A percentile compares a stretch with the other conserved stretches of the same genome.
These are phyloP conservation scores for Puccinia hordei DNA, from an alignment of 1,284 basidiomycete genomes.

Conservation along the genomic window DNA sequence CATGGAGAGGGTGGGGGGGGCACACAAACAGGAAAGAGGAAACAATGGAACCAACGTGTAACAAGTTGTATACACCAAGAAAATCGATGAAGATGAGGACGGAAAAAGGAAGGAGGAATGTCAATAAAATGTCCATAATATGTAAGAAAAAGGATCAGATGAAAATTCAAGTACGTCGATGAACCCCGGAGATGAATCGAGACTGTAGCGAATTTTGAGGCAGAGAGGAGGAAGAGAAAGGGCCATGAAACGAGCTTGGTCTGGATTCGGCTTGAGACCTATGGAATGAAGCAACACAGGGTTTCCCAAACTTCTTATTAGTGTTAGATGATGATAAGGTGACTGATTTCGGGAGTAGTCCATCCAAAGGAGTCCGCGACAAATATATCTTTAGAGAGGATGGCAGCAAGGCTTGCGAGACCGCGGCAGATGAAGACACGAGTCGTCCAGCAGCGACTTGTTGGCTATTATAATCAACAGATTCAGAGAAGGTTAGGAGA, in stretches of 20 bases:
- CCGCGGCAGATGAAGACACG: background rate
- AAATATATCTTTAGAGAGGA: slow-evolving; percentile 29
- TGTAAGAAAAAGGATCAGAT: background rate
- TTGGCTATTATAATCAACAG: slow-evolving; percentile 5
- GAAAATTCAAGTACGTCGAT: slow-evolving; percentile 19
- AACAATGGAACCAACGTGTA: background rate
- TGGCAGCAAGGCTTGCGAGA: background rate
- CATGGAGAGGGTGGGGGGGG: no score
- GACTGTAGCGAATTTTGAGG: background rate
- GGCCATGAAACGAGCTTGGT: background rate
- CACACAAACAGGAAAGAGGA: background rate
- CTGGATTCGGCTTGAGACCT: background rate
- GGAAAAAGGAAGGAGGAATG: background rate
- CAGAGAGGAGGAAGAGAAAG: background rate
- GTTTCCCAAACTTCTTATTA: background rate
- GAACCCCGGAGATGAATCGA: slow-evolving; percentile 8
- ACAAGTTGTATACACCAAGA: background rate
- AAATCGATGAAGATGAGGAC: background rate
- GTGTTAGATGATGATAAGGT: background rate
- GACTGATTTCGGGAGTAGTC: slow-evolving; percentile 29
- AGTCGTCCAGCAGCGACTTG: background rate
- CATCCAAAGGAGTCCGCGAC: slow-evolving; percentile 36
- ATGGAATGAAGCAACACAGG: background rate
- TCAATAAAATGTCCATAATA: background rate
- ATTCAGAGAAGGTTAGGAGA: background rate